These are phyloP conservation scores for Boletus eberwhitei DNA, from an alignment of 768 basidiomycete genomes.

Conservation along the genomic window DNA sequence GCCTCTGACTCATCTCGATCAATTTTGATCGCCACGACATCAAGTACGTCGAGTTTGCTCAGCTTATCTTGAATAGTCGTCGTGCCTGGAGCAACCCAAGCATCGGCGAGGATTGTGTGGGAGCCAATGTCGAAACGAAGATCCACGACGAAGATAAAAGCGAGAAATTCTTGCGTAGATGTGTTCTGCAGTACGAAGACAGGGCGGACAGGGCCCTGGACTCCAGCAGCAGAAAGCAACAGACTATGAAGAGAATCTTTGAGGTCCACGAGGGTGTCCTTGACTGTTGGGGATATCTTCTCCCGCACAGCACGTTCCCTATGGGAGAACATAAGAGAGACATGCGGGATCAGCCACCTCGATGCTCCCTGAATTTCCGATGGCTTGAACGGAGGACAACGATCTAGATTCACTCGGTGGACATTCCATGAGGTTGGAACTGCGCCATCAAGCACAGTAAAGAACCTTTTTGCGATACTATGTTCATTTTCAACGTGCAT, in stretches of 20 bases:
- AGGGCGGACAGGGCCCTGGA: slow-evolving; percentile 14
- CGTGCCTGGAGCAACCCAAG: slow-evolving; percentile 42
- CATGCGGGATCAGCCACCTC: slow-evolving; percentile 34
- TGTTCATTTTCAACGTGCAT: slow-evolving; percentile 17
- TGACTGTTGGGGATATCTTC: neutral
- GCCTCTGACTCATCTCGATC: slow-evolving; percentile 25
- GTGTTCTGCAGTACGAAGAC: slow-evolving; percentile 20
- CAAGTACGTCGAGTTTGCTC: slow-evolving; percentile 5
- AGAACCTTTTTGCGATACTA: slow-evolving; percentile 26
- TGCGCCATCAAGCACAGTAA: slow-evolving; percentile 17
- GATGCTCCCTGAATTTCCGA: slow-evolving; percentile 3
- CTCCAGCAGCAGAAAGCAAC: slow-evolving; percentile 26
- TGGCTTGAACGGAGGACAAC: slow-evolving; percentile 33
- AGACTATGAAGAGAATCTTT: slow-evolving; percentile 34
- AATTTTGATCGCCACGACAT: slow-evolving; percentile 12
- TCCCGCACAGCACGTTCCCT: slow-evolving; percentile 25
- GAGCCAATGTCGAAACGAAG: slow-evolving; percentile 47
- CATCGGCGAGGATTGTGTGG: slow-evolving; percentile 51
- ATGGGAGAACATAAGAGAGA: slow-evolving; percentile 30
- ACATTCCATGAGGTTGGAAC: slow-evolving; percentile 33
- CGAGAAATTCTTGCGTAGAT: slow-evolving; percentile 23
- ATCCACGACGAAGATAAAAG: slow-evolving; percentile 44
- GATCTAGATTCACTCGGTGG: slow-evolving; percentile 38
- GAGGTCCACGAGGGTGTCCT: slow-evolving; percentile 29
- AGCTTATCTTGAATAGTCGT: slow-evolving; percentile 2